These are phyloP conservation scores for Carex sylvatica DNA, from an alignment of 202 grass and related monocot genomes.

Conservation along the genomic window DNA sequence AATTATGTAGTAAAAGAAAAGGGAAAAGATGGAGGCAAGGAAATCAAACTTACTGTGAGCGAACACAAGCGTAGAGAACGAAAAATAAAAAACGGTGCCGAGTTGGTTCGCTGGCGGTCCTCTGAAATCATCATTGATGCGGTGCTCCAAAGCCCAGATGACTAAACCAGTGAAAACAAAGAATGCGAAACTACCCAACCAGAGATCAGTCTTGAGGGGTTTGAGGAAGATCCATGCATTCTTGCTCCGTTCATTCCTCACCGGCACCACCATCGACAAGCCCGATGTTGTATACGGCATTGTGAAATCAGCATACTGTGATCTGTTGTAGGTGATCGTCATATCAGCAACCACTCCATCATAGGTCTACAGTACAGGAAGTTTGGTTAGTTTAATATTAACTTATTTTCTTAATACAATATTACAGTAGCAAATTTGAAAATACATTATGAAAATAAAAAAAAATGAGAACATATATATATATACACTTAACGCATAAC, in stretches of 20 bases:
- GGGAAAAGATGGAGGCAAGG: background rate
- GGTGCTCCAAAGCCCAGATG: constrained; percentile 78
- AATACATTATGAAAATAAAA: background rate
- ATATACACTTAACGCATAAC: too few species aligned
- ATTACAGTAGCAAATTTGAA: background rate
- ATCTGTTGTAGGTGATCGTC: constrained; percentile 57
- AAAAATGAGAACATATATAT: too few species aligned
- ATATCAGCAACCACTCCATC: constrained; percentile 73
- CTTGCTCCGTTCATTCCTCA: constrained; percentile 33
- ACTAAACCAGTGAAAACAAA: constrained; percentile 59
- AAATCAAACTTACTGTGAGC: constrained; percentile 41
- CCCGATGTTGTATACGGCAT: constrained; percentile 45
- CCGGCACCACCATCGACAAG: constrained; percentile 54
- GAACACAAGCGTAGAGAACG: constrained; percentile 77
- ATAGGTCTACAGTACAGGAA: constrained; percentile 37
- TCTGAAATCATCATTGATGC: constrained; percentile 46
- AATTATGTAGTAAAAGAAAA: background rate
- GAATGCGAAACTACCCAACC: constrained; percentile 53
- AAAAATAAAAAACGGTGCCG: constrained; percentile 71
- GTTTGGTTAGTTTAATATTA: background rate
- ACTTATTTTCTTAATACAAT: background rate
- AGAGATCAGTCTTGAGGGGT: constrained; percentile 58
- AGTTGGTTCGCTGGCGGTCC: constrained; percentile 42
- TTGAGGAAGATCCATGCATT: constrained; percentile 63
- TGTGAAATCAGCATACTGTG: constrained; percentile 61